These are phyloP conservation scores for Dendrocalamus latiflorus DNA, from an alignment of 202 grass and related monocot genomes.

Conservation along the genomic window DNA sequence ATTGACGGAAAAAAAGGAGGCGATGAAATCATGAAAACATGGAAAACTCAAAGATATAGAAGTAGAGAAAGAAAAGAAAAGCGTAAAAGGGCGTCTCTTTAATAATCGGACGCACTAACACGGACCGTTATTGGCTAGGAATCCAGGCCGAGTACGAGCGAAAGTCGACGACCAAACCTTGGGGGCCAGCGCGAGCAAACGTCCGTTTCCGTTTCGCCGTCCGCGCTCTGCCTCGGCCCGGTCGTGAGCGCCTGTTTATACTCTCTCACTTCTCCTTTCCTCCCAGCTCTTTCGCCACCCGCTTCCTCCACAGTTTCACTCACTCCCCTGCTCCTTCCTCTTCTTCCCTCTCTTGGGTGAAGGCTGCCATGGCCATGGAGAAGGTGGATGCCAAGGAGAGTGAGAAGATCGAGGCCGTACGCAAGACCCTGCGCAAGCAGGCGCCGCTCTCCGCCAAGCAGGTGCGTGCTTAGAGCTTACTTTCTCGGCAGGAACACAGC, in stretches of 20 bases:
- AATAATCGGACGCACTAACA: constrained; percentile 2
- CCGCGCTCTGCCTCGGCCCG: not conserved
- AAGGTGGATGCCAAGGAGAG: constrained; percentile 60
- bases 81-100: not conserved
- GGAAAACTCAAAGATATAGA: not conserved
- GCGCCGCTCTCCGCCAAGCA: constrained; percentile 76
- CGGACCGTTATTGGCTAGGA: not conserved
- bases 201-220: constrained; percentile 27
- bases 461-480: constrained; percentile 5
- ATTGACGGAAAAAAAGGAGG: not conserved
- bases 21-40: not conserved
- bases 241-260: constrained; percentile 15
- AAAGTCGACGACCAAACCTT: constrained; percentile 18
- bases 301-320: not conserved
- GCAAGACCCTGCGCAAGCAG: constrained; percentile 71
- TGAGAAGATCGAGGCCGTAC: constrained; percentile 75
- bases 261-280: not conserved
- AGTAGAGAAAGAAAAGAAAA: constrained; percentile 3
- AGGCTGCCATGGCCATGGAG: constrained; percentile 54
- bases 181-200: not conserved
- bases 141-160: not conserved
- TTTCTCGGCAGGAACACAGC: not conserved
- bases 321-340: not conserved
- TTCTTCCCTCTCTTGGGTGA: not conserved
- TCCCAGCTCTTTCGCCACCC: not conserved